Base-by-base conservation (phyloP, 495 filamentous ascomycete species). In the Viridothelium virens region DNA sequence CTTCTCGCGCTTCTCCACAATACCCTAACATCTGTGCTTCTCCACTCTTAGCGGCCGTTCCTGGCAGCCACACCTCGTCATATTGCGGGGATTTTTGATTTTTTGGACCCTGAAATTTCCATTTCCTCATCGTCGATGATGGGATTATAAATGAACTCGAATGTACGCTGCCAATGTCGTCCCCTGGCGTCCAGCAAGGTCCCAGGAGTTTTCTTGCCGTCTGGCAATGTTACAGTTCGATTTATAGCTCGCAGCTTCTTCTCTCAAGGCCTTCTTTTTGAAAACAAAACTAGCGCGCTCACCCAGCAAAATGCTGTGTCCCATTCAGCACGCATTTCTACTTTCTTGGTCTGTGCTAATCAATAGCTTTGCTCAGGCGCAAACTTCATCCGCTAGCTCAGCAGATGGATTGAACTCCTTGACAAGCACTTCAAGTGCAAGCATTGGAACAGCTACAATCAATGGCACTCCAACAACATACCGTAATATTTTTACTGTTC, bases 401-500 rank as follows among this genome's bases (percentile, higher is more conserved):
- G 62, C 64, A 6, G 65, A 71, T 46, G 62, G 62, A 12, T 38
- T 68, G 53, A 59, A 33, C 10, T 25, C 64, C 11, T 41, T 56
- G 36, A 65, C 68, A 16, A 56, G 61, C 9, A 63, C 67, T 38
- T 47, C 70, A 11, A 68, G 65, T 1, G 56, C 36, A 7, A 61
- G 41, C n/a, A 16, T 59, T 37, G 62, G 34, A 36, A 70, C 70
- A 2, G 68, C 69, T 7, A 69, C 68, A 11, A 56, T 70, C 63
- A 69, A 67, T 62, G 70, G 72, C 38, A 67, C 68, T 2, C 62
- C 65, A 11, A 70, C 64, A 10, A 67, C 68, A 6, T 74, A 66
- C 65, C 59, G 62, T 10, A 65, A 67, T 3, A 47, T 56, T 11
- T 87, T 83, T 74, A 86, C 84, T 2, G 78, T 89, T 7, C 86